A percentile compares a stretch with the other conserved stretches of the same genome.
These are phyloP conservation scores for Trichosanthes cucumerina DNA, from an alignment of 306 rosid genomes.

Conservation along the genomic window DNA sequence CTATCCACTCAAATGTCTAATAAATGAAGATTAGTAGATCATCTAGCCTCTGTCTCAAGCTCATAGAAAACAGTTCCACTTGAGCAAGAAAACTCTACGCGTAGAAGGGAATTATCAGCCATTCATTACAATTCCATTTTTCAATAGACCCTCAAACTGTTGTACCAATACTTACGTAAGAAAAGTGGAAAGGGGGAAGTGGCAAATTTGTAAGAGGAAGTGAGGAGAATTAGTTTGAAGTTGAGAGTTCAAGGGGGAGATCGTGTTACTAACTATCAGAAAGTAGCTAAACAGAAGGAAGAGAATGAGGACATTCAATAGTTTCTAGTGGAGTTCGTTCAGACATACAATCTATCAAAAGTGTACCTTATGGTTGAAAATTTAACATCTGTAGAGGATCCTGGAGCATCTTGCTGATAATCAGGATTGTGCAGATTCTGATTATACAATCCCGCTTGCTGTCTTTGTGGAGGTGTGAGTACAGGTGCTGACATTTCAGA, in stretches of 20 bases:
- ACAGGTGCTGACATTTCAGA: conserved; percentile 64
- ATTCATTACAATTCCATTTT: not conserved
- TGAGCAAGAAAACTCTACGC: not conserved
- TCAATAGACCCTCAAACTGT: not conserved
- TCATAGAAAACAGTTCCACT: not conserved
- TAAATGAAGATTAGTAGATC: not conserved
- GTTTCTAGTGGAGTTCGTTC: not conserved
- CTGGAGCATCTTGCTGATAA: conserved; percentile 38
- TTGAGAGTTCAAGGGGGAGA: not conserved
- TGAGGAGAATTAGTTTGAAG: not conserved
- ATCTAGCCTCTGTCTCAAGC: not conserved
- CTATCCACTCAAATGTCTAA: not conserved
- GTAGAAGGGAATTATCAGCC: not conserved
- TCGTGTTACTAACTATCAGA: not conserved
- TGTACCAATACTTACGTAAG: not conserved
- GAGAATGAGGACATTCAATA: not conserved
- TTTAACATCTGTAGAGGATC: conserved; percentile 63
- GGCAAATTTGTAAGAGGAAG: not conserved
- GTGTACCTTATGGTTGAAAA: conserved; percentile 71
- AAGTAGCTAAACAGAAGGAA: not conserved
- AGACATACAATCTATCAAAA: not conserved
- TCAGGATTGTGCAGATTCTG: conserved; percentile 52
- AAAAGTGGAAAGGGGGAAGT: not conserved
- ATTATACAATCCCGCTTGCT: conserved; percentile 61
- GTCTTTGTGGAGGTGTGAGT: conserved; percentile 74